A percentile compares a stretch with the other conserved stretches of the same genome.
phyloP scores from a whole-genome alignment of 495 filamentous ascomycete genomes.

The Bacidia gigantensis region DNA sequence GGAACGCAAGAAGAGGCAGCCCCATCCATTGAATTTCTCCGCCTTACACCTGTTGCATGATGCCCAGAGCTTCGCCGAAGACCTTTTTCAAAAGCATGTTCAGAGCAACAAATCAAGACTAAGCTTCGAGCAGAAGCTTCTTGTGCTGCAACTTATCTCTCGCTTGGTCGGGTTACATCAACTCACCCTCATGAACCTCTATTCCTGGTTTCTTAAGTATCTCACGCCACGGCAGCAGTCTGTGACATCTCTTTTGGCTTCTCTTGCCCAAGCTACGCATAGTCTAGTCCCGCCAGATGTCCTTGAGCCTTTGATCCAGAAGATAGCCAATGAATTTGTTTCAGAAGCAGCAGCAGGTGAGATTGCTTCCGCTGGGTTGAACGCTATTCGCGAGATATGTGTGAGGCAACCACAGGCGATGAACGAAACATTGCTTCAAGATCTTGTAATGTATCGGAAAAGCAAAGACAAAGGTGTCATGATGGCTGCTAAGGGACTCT shows the following conservation, averaged over 20 bases:
- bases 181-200: slow-evolving; percentile 68
- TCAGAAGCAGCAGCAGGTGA: slow-evolving; percentile 85
- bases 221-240: slow-evolving; percentile 78
- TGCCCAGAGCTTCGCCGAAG: slow-evolving; percentile 87
- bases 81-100: slow-evolving; percentile 78
- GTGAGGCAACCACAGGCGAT: slow-evolving; percentile 85
- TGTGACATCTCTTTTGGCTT: slow-evolving; percentile 89
- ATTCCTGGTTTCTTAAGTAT: slow-evolving; percentile 77
- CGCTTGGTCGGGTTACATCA: slow-evolving; percentile 89
- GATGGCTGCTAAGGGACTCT: slow-evolving; percentile 88
- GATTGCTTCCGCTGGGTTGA: slow-evolving; percentile 84
- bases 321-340: slow-evolving; percentile 97
- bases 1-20: slow-evolving; percentile 75
- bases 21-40: slow-evolving; percentile 86
- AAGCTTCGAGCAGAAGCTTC: slow-evolving; percentile 78
- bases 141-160: slow-evolving; percentile 77
- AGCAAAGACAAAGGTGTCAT: slow-evolving; percentile 96
- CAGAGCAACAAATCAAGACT: slow-evolving; percentile 76
- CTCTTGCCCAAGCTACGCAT: slow-evolving; percentile 81
- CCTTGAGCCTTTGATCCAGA: slow-evolving; percentile 79
- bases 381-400: slow-evolving; percentile 89
- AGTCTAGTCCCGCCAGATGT: slow-evolving; percentile 85
- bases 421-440: slow-evolving; percentile 88
- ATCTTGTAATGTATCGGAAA: slow-evolving; percentile 89
- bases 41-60: slow-evolving; percentile 95